Base-by-base conservation (phyloP, 2,329 filamentous ascomycete genomes). In the Paraphoma sp. region DNA sequence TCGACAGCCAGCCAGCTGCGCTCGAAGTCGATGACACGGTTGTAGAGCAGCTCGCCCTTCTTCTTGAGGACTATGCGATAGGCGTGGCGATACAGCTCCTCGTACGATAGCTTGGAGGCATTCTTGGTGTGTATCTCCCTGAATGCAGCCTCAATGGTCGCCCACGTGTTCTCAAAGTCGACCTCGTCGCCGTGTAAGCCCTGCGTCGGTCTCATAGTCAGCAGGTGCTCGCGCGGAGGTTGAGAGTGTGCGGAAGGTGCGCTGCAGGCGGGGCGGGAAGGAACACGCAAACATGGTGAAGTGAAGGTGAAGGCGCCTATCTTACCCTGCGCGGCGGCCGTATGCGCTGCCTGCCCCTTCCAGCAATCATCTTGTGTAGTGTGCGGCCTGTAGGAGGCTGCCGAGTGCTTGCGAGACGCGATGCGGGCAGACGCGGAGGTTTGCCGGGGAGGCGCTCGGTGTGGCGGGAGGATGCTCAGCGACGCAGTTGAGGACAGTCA, bases 61-160 rank as follows among this genome's bases (percentile, higher is more conserved):
- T 94, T 96, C 77, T 90, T 91, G 36, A 97, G 80, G 1, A 98
- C 94, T 17, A 98, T 91, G 75, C 95, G 94, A 79, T 99, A 99
- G 5, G 92, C 91, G 52, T 91, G 91, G 55, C 95, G 90, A 79
- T 99, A 99, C 0, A 99, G 86, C 70, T 96, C 90, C 76, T 99
- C 95, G 80, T 97, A 99, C 1, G 93, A 97, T 2, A 99, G 86
- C 14, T 85, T 84, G 9, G 93, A 96, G 57, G 93, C 93, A 74
- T 96, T 95, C 75, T 96, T 93, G 55, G 88, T 90, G 79, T 98
- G 93, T 48, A 99, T 98, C 72, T 97, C 91, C 54, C 82, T 83
- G 50, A 99, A 86, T 4, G 94, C 93, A 46, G 87, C 84, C 45
- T 88, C 83, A 7, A 99, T 86, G 44, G 87, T 86, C 12, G 83